Evolutionary conservation across 148 eudicot species (phyloP), one percentile per base, ranked within the genome.

Genomic region (Agrostemma githago): DNA sequence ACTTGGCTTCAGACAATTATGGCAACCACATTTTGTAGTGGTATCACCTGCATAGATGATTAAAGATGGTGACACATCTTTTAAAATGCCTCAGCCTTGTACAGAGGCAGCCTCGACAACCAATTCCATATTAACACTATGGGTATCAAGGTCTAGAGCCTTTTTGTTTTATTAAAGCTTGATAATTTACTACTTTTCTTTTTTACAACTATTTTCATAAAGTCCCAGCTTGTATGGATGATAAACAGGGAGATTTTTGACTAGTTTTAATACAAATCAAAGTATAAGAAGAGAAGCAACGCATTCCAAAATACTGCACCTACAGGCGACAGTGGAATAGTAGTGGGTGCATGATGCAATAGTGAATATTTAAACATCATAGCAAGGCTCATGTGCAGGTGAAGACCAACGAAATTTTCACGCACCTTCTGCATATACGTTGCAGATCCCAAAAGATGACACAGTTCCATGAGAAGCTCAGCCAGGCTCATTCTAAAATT

Each of bases 401-500:
- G 26, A 60, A 7, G 44, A 71, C 51, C 68, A 16, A 39, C 21
- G 39, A 40, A 2, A 68, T 5, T 60, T 74, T 21, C 67, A 68
- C 46, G 69, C 81, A 95, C 98, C 98, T 90, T 92, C 53, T 88
- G 90, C 53, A 87, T 75, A 81, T 86, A 89, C 2, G 82, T 51
- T 63, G 82, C 85, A 76, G 90, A 84, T 62, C 87, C 85, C 73
- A 95, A 72, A 56, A 92, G 86, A 77, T 90, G 97, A 71, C 96
- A 95, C 62, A 92, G 84, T 79, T 95, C 97, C 82, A 92, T 87
- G 84, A 95, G 81, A 77, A 95, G 92, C 85, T 95, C 98, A 72
- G 86, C 86, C 78, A 90, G 80, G 79, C 83, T 90, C 86, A 86
- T 76, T 82, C 98, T 88, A 71, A 95, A 95, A 79, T 92, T 96